These are phyloP conservation scores for Amniculicola lignicola DNA, from an alignment of 495 filamentous ascomycete genomes.

Conservation along the genomic window DNA sequence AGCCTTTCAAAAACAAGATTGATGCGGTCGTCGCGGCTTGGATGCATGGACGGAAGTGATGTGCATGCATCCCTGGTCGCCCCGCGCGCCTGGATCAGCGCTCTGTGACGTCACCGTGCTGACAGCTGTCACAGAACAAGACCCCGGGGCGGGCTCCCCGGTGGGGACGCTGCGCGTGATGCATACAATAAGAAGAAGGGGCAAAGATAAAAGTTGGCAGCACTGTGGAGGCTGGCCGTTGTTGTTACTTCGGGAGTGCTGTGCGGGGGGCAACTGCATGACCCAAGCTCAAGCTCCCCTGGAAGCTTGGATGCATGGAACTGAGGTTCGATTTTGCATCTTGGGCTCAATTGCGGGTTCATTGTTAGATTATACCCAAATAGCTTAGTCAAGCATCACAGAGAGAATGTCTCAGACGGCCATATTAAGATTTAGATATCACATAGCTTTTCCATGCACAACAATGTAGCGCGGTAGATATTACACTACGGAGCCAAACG, in stretches of 20 bases:
- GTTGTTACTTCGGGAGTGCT: neutral
- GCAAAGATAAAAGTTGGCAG: no score
- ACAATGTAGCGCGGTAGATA: constrained; percentile 15
- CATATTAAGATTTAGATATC: no score
- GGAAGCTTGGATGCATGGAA: no score
- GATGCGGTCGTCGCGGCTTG: constrained; percentile 6
- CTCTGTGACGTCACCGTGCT: constrained; percentile 20
- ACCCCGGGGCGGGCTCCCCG: no score
- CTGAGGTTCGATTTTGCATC: no score
- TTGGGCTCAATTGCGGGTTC: no score
- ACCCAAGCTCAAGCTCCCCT: neutral
- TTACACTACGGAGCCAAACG: constrained; percentile 10
- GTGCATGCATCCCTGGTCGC: constrained; percentile 2
- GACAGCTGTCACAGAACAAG: no score
- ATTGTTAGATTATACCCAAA: no score
- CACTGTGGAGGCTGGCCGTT: constrained; percentile 7
- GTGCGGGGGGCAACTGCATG: neutral
- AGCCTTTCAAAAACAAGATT: constrained; percentile 34
- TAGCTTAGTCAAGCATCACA: no score
- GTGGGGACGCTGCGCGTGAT: no score
- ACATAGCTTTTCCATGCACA: constrained; percentile 22
- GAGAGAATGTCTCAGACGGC: no score
- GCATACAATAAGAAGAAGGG: no score
- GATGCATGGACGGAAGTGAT: neutral
- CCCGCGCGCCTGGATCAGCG: constrained; percentile 6